Percentiles rank a stretch among this genome's conserved stretches.
Evolutionary conservation across 768 basidiomycete species (phyloP).

Genomic region (Phaeolepiota aurea): DNA sequence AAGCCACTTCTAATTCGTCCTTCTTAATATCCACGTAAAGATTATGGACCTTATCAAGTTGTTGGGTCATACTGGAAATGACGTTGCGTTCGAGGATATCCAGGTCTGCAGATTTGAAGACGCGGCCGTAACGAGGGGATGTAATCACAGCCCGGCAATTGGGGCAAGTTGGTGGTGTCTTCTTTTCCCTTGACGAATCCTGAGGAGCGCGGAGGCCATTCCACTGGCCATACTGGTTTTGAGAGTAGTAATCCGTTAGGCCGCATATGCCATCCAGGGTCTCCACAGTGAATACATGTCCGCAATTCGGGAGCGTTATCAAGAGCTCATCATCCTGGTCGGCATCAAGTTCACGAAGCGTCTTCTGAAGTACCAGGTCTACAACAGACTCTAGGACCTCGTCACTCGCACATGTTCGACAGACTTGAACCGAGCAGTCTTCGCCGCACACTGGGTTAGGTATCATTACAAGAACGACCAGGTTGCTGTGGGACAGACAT

Average conservation of each 20-base stretch:
- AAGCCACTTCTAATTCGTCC: slow-evolving; percentile 11
- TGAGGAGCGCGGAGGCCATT: slow-evolving; percentile 33
- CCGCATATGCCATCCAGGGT: slow-evolving; percentile 56
- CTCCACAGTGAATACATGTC: slow-evolving; percentile 64
- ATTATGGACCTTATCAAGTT: slow-evolving; percentile 22
- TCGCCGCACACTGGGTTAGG: slow-evolving; percentile 62
- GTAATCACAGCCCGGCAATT: slow-evolving; percentile 52
- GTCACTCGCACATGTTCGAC: slow-evolving; percentile 37
- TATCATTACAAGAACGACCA: background rate
- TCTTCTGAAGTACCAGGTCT: slow-evolving; percentile 49
- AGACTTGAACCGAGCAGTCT: slow-evolving; percentile 45
- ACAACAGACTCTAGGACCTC: slow-evolving; percentile 34
- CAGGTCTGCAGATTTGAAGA: slow-evolving; percentile 52
- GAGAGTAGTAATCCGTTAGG: slow-evolving; percentile 42
- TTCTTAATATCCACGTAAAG: slow-evolving; percentile 20
- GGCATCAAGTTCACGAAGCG: slow-evolving; percentile 36
- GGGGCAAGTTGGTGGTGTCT: slow-evolving; percentile 48
- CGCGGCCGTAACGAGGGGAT: slow-evolving; percentile 50
- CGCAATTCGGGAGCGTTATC: slow-evolving; percentile 54
- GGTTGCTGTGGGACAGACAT: background rate
- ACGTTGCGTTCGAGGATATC: slow-evolving; percentile 63
- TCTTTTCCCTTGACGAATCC: slow-evolving; percentile 17
- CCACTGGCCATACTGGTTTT: slow-evolving; percentile 31
- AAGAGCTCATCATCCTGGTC: slow-evolving; percentile 38
- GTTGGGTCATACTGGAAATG: slow-evolving; percentile 38